A percentile compares a stretch with the other conserved stretches of the same genome.
Evolutionary conservation across 805 yeast genomes (phyloP).

Genomic region (Zygosaccharomyces gambellarensis): DNA sequence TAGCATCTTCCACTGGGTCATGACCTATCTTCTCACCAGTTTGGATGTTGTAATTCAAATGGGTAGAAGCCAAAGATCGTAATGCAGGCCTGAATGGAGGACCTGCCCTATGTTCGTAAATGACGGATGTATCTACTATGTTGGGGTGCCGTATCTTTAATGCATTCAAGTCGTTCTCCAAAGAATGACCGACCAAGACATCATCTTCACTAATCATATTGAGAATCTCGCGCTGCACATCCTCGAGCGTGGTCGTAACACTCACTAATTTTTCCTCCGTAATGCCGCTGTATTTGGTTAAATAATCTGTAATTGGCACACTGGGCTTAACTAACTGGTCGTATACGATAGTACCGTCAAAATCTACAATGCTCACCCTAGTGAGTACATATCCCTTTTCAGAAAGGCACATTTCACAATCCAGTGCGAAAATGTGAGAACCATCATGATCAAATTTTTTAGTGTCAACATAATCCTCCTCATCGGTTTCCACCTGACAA

Average conservation of each 20-base stretch:
- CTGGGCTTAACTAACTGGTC: slow-evolving; percentile 78
- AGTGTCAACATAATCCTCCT: slow-evolving; percentile 51
- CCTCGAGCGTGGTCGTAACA: slow-evolving; percentile 60
- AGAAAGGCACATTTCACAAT: slow-evolving; percentile 88
- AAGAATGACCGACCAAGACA: slow-evolving; percentile 80
- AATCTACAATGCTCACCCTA: slow-evolving; percentile 69
- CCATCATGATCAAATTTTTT: slow-evolving; percentile 48
- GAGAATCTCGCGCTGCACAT: slow-evolving; percentile 58
- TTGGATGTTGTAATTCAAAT: slow-evolving; percentile 60
- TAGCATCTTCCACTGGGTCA: slow-evolving; percentile 81
- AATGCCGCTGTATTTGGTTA: slow-evolving; percentile 83
- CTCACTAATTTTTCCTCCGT: slow-evolving; percentile 59
- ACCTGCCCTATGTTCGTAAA: slow-evolving; percentile 78
- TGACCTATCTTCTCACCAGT: slow-evolving; percentile 61
- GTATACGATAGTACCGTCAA: slow-evolving; percentile 52
- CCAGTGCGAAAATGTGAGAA: slow-evolving; percentile 69
- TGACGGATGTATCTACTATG: slow-evolving; percentile 74
- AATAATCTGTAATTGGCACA: slow-evolving; percentile 69
- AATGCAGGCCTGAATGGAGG: slow-evolving; percentile 77
- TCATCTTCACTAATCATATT: slow-evolving; percentile 52
- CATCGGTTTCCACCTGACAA: slow-evolving; percentile 9
- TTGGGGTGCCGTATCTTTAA: slow-evolving; percentile 65
- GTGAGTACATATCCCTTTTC: slow-evolving; percentile 63
- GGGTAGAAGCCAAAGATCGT: slow-evolving; percentile 58
- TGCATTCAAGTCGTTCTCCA: slow-evolving; percentile 75